Evolutionary conservation across 179 eudicot species (phyloP).

Genomic region (Silene noctiflora): DNA sequence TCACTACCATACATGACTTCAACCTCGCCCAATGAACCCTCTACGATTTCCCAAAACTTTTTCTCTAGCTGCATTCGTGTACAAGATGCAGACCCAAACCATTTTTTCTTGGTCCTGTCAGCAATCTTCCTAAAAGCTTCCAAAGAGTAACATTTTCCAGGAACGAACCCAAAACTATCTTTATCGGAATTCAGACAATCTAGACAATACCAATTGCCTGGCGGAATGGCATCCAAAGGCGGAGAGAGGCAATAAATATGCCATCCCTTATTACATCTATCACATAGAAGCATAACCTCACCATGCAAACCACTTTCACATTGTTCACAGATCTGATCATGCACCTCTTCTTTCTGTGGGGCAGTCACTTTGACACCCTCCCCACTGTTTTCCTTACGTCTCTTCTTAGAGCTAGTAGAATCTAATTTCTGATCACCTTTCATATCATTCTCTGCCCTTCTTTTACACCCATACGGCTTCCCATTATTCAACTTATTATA

Average conservation of each 20-base stretch:
- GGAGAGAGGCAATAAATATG: constrained; percentile 91
- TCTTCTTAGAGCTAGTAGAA: constrained; percentile 45
- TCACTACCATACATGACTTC: constrained; percentile 99
- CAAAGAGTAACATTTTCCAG: constrained; percentile 66
- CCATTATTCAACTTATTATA: constrained; percentile 50
- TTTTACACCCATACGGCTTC: constrained; percentile 45
- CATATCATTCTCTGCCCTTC: constrained; percentile 31
- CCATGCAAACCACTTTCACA: constrained; percentile 96
- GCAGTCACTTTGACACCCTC: constrained; percentile 46
- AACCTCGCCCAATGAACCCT: constrained; percentile 84
- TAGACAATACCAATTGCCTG: constrained; percentile 97
- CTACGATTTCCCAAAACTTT: constrained; percentile 98
- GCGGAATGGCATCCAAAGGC: constrained; percentile 71
- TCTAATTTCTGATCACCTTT: constrained; percentile 41
- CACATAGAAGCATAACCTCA: constrained; percentile 94
- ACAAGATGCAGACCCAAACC: constrained; percentile 74
- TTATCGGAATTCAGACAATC: constrained; percentile 86
- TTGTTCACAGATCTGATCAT: constrained; percentile 87
- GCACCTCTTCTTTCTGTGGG: constrained; percentile 45
- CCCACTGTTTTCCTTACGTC: constrained; percentile 57
- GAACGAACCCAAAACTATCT: constrained; percentile 94
- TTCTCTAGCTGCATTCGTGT: constrained; percentile 77
- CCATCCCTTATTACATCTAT: constrained; percentile 98
- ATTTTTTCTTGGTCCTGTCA: constrained; percentile 84
- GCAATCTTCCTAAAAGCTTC: constrained; percentile 85